These are phyloP conservation scores for Lecanicillium sp. DNA, from an alignment of 2,329 filamentous ascomycete species.

Conservation along the genomic window DNA sequence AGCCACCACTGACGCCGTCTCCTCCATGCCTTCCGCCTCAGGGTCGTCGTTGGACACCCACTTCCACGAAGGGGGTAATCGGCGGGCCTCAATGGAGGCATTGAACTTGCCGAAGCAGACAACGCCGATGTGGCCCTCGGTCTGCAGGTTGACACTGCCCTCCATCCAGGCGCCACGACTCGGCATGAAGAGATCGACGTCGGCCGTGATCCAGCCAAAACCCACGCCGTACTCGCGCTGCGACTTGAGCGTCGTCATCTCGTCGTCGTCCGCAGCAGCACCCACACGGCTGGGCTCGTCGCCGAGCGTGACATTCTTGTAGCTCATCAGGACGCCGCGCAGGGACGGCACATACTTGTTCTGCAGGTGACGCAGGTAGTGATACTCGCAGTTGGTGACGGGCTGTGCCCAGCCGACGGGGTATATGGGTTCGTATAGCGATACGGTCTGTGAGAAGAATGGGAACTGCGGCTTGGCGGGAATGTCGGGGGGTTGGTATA, in stretches of 20 bases:
- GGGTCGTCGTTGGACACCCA: conserved; percentile 59
- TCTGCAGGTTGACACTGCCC: conserved; percentile 78
- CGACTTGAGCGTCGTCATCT: conserved; percentile 42
- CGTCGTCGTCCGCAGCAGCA: conserved; percentile 42
- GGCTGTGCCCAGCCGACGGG: conserved; percentile 65
- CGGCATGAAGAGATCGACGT: conserved; percentile 79
- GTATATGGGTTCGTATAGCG: conserved; percentile 71
- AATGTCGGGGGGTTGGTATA: conserved; percentile 33
- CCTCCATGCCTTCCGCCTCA: conserved; percentile 36
- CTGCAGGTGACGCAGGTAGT: conserved; percentile 68
- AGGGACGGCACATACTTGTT: conserved; percentile 71
- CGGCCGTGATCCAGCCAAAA: conserved; percentile 83
- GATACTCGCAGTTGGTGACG: conserved; percentile 63
- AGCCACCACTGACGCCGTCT: conserved; percentile 34
- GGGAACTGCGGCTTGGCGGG: conserved; percentile 50
- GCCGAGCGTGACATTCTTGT: conserved; percentile 61
- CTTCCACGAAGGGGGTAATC: conserved; percentile 72
- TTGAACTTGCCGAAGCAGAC: conserved; percentile 91
- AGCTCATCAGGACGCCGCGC: conserved; percentile 68
- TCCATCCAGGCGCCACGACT: conserved; percentile 67
- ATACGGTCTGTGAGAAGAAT: conserved; percentile 72
- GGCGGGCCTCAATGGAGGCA: conserved; percentile 71
- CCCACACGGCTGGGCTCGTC: conserved; percentile 48
- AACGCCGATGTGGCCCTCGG: conserved; percentile 81
- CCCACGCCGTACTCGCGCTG: conserved; percentile 80